Base-by-base conservation (phyloP, 106 monocot species). In the Agapanthus africanus region DNA sequence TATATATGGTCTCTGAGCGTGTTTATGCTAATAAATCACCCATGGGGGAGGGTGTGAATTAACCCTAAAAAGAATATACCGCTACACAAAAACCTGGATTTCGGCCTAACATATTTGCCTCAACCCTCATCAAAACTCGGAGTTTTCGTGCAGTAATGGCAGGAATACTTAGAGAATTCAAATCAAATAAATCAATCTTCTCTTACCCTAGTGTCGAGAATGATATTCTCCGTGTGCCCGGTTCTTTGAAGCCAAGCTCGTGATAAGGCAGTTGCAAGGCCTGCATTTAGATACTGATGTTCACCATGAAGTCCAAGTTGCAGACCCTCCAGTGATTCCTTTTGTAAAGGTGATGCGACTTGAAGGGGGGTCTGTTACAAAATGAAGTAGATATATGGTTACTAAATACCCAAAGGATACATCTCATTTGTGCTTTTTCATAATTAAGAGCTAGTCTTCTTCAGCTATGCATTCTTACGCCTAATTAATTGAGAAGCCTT, bases 221-320 rank as follows among this genome's bases (percentile, higher is more conserved):
- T 11, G 11, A 79, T 61, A 14, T 32, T 50, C 28, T 84, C 39
- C 66, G 7, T 34, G 69, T 87, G 66, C 31, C 88, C 84, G 36
- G 74, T 79, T 59, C 67, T 82, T 44, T 84, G 41, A 87, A 97
- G 86, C 91, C 88, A 97, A 47, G 76, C 49, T 33, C 75, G 69
- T 23, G 76, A 82, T 21, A 97, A 61, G 13, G 86, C 79, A 77
- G 84, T 40, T 35, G 95, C 95, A 77, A 97, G 95, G 42, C 83
- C 86, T 3, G 95, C 95, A 75, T 97, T 97, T 75, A 84, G 32
- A 68, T 76, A 76, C 56, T 97, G 95, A 82, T 97, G 95, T 27
- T 97, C 87, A 28, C 91, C 95, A 67, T 92, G 70, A 49, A 97
- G 86, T 26, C 95, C 95, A 75, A 97, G 91, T 54, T 78, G 75